Evolutionary conservation across 192 early-diverging fungal species (phyloP).

Genomic region (Jimgerdemannia flammicorona): DNA sequence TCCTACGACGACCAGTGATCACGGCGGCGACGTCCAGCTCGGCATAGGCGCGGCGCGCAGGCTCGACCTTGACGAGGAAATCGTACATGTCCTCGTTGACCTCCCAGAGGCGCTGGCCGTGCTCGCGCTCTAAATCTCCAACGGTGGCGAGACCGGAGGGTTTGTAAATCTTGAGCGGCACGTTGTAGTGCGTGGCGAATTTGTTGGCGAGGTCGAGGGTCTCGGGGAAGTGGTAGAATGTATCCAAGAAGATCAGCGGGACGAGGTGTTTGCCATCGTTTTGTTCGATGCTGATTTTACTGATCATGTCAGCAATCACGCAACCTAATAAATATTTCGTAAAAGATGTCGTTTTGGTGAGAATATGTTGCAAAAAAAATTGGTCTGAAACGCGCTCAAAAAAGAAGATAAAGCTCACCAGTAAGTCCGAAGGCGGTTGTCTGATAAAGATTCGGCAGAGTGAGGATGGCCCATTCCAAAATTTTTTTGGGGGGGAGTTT

Average conservation of each 20-base stretch:
- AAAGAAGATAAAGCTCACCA: constrained; percentile 26
- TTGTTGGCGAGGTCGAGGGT: constrained; percentile 76
- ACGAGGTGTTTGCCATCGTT: constrained; percentile 51
- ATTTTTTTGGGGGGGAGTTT: constrained; percentile 72
- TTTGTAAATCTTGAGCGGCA: constrained; percentile 69
- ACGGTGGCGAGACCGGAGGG: constrained; percentile 58
- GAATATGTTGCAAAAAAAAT: background rate
- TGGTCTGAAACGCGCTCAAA: background rate
- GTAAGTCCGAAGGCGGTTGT: constrained; percentile 95
- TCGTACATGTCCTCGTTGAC: constrained; percentile 77
- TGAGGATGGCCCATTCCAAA: constrained; percentile 82
- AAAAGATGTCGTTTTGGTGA: background rate
- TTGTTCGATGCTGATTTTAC: constrained; percentile 58
- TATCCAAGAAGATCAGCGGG: constrained; percentile 91
- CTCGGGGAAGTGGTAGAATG: constrained; percentile 92
- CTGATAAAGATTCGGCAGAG: constrained; percentile 80
- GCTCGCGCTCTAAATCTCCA: constrained; percentile 62
- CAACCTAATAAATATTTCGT: constrained; percentile 39
- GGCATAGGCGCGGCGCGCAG: constrained; percentile 80
- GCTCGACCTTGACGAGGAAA: constrained; percentile 94
- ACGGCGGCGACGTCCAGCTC: constrained; percentile 70
- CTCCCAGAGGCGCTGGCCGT: constrained; percentile 85
- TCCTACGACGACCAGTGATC: constrained; percentile 86
- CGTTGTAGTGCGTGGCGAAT: constrained; percentile 64
- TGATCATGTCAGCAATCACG: constrained; percentile 84